Evolutionary conservation across 352 stramenopile genomes (phyloP).

Genomic region (Phytophthora colocasiae): DNA sequence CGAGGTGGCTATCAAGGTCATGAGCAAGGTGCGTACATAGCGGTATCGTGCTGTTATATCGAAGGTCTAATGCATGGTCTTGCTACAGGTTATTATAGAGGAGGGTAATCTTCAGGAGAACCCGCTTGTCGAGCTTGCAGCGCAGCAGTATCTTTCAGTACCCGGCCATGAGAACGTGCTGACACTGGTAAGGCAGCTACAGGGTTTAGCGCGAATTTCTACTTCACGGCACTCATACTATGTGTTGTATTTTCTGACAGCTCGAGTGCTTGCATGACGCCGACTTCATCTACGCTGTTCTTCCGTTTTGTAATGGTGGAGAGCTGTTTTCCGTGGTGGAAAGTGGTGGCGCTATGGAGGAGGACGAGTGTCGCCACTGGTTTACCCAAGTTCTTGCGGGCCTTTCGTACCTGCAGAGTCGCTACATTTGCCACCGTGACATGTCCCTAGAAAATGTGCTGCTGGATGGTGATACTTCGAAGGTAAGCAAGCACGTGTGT

Average conservation of each 20-base stretch:
- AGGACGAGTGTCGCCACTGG: slow-evolving; percentile 81
- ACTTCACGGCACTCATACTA: not conserved
- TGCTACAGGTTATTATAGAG: slow-evolving; percentile 80
- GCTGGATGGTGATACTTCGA: slow-evolving; percentile 83
- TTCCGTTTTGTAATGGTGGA: slow-evolving; percentile 87
- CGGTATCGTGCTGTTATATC: not conserved
- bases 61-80: not conserved
- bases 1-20: slow-evolving; percentile 89
- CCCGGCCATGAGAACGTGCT: slow-evolving; percentile 88
- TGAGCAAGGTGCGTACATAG: slow-evolving; percentile 74
- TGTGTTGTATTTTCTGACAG: slow-evolving; percentile 31
- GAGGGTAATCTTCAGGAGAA: slow-evolving; percentile 90
- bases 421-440: slow-evolving; percentile 88
- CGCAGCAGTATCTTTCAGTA: slow-evolving; percentile 83
- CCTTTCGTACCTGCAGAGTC: slow-evolving; percentile 83
- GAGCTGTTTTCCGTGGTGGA: slow-evolving; percentile 88
- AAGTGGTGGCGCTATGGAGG: slow-evolving; percentile 81
- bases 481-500: slow-evolving; percentile 46
- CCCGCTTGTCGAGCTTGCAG: slow-evolving; percentile 83
- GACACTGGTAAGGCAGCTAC: slow-evolving; percentile 61
- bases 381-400: slow-evolving; percentile 85
- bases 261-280: slow-evolving; percentile 85
- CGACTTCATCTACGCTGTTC: slow-evolving; percentile 87
- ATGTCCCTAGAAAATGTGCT: slow-evolving; percentile 91
- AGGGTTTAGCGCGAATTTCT: not conserved